These are phyloP conservation scores for Hypoxylon sp. DNA, from an alignment of 2,329 filamentous ascomycete genomes.

Conservation along the genomic window DNA sequence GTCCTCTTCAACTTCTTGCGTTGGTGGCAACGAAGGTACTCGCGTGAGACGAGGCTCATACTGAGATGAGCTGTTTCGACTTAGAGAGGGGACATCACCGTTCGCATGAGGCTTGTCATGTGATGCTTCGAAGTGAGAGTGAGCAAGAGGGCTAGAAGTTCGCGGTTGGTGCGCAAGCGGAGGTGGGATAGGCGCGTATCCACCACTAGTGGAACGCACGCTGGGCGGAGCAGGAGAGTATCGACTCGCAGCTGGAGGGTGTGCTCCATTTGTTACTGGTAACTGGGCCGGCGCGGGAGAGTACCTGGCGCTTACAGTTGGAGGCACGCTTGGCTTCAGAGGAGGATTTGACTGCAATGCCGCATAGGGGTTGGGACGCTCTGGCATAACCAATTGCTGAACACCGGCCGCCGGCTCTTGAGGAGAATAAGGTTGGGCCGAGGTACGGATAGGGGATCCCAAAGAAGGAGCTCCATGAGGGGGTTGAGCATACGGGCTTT, in stretches of 20 bases:
- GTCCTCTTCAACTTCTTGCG: constrained; percentile 74
- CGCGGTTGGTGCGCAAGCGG: constrained; percentile 72
- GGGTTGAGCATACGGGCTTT: constrained; percentile 55
- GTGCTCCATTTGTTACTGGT: constrained; percentile 58
- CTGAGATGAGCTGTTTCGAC: constrained; percentile 66
- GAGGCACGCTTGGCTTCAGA: constrained; percentile 54
- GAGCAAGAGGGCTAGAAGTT: constrained; percentile 76
- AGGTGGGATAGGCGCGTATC: constrained; percentile 60
- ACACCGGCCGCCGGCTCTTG: constrained; percentile 51
- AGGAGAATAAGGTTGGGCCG: constrained; percentile 43
- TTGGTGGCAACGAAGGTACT: constrained; percentile 72
- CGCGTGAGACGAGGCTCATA: constrained; percentile 70
- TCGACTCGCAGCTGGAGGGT: constrained; percentile 60
- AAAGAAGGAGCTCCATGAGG: constrained; percentile 47
- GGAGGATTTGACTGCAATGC: constrained; percentile 57
- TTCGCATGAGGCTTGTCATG: constrained; percentile 58
- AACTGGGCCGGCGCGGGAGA: constrained; percentile 69
- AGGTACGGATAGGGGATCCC: constrained; percentile 37
- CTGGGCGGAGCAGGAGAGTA: constrained; percentile 68
- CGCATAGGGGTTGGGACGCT: constrained; percentile 69
- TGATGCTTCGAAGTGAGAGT: constrained; percentile 74
- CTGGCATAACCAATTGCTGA: constrained; percentile 66
- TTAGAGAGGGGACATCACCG: constrained; percentile 60
- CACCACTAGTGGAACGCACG: constrained; percentile 58
- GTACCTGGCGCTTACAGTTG: constrained; percentile 64